Evolutionary conservation across 345 rosid genomes (phyloP).

Genomic region (Lepidium aucheri): DNA sequence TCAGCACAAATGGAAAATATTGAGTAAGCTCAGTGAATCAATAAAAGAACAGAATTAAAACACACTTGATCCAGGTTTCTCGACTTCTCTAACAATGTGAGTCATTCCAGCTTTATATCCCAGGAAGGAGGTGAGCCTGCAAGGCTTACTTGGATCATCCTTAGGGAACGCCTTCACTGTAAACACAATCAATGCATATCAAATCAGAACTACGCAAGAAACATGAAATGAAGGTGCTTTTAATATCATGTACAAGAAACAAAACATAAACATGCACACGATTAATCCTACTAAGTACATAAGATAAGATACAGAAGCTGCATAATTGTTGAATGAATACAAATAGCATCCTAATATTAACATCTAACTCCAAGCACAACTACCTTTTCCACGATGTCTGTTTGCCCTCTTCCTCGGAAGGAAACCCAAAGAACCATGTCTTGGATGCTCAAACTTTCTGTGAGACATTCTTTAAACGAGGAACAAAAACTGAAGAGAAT

Average conservation of each 20-base stretch:
- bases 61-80: constrained; percentile 89
- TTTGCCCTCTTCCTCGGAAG: constrained; percentile 80
- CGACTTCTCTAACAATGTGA: constrained; percentile 91
- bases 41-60: neutral
- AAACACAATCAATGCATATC: neutral
- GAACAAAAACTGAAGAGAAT: neutral
- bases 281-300: neutral
- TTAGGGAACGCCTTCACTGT: constrained; percentile 92
- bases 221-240: neutral
- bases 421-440: constrained; percentile 90
- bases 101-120: constrained; percentile 98
- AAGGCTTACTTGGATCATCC: constrained; percentile 69
- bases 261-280: neutral
- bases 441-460: constrained; percentile 90
- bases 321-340: neutral
- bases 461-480: constrained; percentile 52
- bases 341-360: neutral
- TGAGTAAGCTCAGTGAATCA: neutral
- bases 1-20: neutral
- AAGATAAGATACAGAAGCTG: neutral
- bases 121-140: constrained; percentile 70
- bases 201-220: neutral
- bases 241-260: neutral
- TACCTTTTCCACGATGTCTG: constrained; percentile 87
- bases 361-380: neutral